Conservation (phyloP, 2,329 filamentous ascomycete genomes). For the Lachnellula arida region DNA sequence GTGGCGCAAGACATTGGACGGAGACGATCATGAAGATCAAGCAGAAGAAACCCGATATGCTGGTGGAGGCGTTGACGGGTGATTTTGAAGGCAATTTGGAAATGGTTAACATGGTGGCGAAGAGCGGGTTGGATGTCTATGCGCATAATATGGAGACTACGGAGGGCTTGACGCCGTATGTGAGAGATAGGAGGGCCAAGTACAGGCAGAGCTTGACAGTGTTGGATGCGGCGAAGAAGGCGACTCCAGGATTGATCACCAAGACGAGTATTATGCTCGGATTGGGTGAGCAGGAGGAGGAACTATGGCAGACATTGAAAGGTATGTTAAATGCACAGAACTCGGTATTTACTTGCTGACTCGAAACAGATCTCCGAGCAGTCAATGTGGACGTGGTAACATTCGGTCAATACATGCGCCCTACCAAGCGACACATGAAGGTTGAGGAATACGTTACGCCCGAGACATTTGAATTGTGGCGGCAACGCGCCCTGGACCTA, state of each 20-base stretch:
- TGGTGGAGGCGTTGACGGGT: slow-evolving; percentile 81
- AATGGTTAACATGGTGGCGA: slow-evolving; percentile 79
- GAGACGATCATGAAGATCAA: slow-evolving; percentile 95
- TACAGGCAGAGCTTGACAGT: slow-evolving; percentile 83
- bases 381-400: slow-evolving; percentile 89
- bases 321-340: slow-evolving; percentile 41
- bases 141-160: slow-evolving; percentile 97
- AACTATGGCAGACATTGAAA: slow-evolving; percentile 73
- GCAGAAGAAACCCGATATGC: slow-evolving; percentile 68
- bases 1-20: slow-evolving; percentile 83
- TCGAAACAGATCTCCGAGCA: slow-evolving; percentile 65
- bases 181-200: slow-evolving; percentile 83
- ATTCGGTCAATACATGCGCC: slow-evolving; percentile 99
- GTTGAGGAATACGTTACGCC: slow-evolving; percentile 94
- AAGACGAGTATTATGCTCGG: slow-evolving; percentile 98
- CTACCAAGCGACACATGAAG: slow-evolving; percentile 95
- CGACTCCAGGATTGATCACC: slow-evolving; percentile 75
- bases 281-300: slow-evolving; percentile 83
- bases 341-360: slow-evolving; percentile 9
- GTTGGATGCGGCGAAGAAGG: slow-evolving; percentile 74
- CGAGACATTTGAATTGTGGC: slow-evolving; percentile 87
- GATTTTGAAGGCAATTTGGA: slow-evolving; percentile 83
- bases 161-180: slow-evolving; percentile 82
- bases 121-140: slow-evolving; percentile 89
- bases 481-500: slow-evolving; percentile 83